phyloP scores from a whole-genome alignment of 371 early-diverging fungal genomes.

The Mucor plumbeus region DNA sequence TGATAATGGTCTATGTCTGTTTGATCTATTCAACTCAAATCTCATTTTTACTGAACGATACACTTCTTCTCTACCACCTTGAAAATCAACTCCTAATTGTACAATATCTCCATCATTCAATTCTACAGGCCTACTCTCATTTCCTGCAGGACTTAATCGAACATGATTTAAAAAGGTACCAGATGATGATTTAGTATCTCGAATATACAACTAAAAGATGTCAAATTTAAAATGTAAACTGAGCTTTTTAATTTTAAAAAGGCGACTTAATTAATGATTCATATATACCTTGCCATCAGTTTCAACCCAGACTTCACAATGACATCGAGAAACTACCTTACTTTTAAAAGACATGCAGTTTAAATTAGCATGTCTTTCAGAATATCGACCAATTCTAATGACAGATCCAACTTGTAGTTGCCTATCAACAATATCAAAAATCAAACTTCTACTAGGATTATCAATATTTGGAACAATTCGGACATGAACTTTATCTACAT shows the following conservation, averaged over 20 bases:
- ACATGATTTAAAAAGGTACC: slow-evolving; percentile 96
- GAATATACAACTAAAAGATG: slow-evolving; percentile 17
- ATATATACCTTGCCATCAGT: slow-evolving; percentile 70
- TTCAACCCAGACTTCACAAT: slow-evolving; percentile 92
- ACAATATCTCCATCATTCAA: slow-evolving; percentile 91
- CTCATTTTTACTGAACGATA: slow-evolving; percentile 83
- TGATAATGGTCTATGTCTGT: slow-evolving; percentile 19
- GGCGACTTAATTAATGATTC: not conserved
- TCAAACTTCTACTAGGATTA: slow-evolving; percentile 70
- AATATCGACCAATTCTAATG: slow-evolving; percentile 82
- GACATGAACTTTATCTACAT: slow-evolving; percentile 54
- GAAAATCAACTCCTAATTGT: slow-evolving; percentile 96
- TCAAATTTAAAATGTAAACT: not conserved
- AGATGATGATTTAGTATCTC: slow-evolving; percentile 91
- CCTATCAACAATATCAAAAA: slow-evolving; percentile 85
- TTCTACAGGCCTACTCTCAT: slow-evolving; percentile 82
- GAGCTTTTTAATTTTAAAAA: slow-evolving; percentile 1
- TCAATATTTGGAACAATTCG: slow-evolving; percentile 83
- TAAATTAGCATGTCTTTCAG: slow-evolving; percentile 66
- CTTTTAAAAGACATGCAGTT: slow-evolving; percentile 87
- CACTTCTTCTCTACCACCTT: slow-evolving; percentile 79
- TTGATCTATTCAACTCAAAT: slow-evolving; percentile 75
- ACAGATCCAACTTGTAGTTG: slow-evolving; percentile 72
- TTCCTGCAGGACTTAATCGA: slow-evolving; percentile 86
- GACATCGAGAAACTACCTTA: slow-evolving; percentile 92